These are phyloP conservation scores for Blastocystis sp. DNA, from an alignment of 352 stramenopile species.

Conservation along the genomic window DNA sequence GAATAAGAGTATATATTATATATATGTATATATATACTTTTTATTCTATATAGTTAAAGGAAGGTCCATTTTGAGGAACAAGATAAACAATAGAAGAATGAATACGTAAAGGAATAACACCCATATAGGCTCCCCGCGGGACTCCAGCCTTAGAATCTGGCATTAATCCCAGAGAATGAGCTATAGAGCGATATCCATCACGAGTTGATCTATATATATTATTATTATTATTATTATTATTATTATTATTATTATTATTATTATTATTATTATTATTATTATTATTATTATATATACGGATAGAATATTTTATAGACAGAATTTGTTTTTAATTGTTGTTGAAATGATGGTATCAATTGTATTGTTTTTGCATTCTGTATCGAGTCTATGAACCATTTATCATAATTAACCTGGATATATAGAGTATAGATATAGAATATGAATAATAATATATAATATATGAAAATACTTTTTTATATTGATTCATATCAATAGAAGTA, in stretches of 20 bases:
- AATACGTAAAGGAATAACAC: slow-evolving; percentile 49
- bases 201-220: slow-evolving; percentile 38
- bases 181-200: slow-evolving; percentile 44
- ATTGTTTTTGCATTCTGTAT: neutral
- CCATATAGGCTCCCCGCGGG: slow-evolving; percentile 57
- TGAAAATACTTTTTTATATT: slow-evolving; percentile 47
- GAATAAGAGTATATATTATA: too few species aligned
- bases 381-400: neutral
- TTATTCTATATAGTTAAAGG: slow-evolving; percentile 29
- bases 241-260: neutral
- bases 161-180: slow-evolving; percentile 51
- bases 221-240: slow-evolving; percentile 36
- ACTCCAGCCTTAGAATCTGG: slow-evolving; percentile 56
- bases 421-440: neutral
- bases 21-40: too few species aligned
- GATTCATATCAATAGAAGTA: slow-evolving; percentile 46
- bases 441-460: slow-evolving; percentile 17
- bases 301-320: too few species aligned
- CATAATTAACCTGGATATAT: neutral
- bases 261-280: neutral
- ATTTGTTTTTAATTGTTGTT: neutral
- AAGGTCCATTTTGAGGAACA: slow-evolving; percentile 21
- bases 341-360: neutral
- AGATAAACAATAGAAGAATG: slow-evolving; percentile 26
- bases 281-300: too few species aligned